Percentiles rank a stretch among this genome's conserved stretches.
phyloP scores from a whole-genome alignment of 2,329 filamentous ascomycete genomes.

The Falciphora oryzae region DNA sequence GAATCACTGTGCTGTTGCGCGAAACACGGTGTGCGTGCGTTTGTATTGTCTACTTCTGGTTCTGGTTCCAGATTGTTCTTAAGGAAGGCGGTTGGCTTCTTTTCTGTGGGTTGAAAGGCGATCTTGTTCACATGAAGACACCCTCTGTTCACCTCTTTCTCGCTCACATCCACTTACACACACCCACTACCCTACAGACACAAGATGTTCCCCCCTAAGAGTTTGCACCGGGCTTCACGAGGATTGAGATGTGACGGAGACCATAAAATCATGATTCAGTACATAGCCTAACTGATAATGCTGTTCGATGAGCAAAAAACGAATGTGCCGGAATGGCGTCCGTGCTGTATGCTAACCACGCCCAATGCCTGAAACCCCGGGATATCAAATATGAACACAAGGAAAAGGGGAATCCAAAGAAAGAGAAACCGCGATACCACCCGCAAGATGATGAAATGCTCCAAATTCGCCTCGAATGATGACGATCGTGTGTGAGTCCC shows the following conservation, averaged over 20 bases:
- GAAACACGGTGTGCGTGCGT: not conserved
- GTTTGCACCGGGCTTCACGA: not conserved
- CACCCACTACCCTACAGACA: not conserved
- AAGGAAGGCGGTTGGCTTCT: not conserved
- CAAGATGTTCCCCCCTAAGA: not conserved
- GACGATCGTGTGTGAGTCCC: not conserved
- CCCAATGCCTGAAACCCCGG: not conserved
- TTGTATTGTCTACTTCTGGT: not conserved
- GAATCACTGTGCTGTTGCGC: not conserved
- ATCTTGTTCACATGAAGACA: too few species aligned
- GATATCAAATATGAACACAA: not conserved
- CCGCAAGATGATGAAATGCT: not conserved
- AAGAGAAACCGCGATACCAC: not conserved
- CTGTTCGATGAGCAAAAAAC: not conserved
- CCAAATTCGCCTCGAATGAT: not conserved
- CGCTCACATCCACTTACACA: too few species aligned
- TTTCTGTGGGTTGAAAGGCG: not conserved
- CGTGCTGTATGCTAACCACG: conserved; percentile 1
- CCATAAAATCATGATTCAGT: not conserved
- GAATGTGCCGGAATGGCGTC: not conserved
- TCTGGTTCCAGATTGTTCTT: not conserved
- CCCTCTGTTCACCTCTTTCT: too few species aligned
- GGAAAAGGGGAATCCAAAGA: conserved; percentile 8
- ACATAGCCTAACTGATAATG: not conserved
- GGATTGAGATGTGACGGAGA: not conserved